phyloP scores from a whole-genome alignment of 352 stramenopile species.

The Globisporangium solare region DNA sequence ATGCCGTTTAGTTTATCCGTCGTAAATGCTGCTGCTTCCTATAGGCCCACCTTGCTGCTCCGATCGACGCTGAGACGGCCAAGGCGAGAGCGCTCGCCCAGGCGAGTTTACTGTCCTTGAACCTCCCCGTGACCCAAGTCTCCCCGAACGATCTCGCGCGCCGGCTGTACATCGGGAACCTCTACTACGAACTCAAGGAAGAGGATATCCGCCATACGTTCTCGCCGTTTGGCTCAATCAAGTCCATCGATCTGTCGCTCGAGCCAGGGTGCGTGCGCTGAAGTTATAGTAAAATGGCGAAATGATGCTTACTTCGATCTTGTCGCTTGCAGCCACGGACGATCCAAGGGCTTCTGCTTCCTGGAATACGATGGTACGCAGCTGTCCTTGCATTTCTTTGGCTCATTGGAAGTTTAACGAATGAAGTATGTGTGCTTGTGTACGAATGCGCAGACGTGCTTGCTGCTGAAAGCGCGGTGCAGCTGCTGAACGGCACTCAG shows the following conservation, averaged over 20 bases:
- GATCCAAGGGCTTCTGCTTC: slow-evolving; percentile 82
- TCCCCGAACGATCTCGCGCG: slow-evolving; percentile 60
- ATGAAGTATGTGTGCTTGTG: background rate
- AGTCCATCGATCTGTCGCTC: slow-evolving; percentile 73
- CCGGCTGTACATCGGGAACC: slow-evolving; percentile 72
- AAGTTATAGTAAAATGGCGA: too few species aligned
- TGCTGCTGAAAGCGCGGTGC: slow-evolving; percentile 68
- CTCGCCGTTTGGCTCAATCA: slow-evolving; percentile 58
- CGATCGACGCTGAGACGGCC: slow-evolving; percentile 50
- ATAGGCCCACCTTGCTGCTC: slow-evolving; percentile 25
- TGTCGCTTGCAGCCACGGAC: slow-evolving; percentile 28
- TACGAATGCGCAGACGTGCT: slow-evolving; percentile 41
- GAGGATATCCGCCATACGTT: slow-evolving; percentile 68
- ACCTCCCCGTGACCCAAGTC: slow-evolving; percentile 37
- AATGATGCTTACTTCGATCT: background rate
- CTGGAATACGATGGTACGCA: slow-evolving; percentile 64
- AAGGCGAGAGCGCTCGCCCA: slow-evolving; percentile 58
- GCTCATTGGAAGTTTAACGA: too few species aligned
- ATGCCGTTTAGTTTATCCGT: slow-evolving; percentile 35
- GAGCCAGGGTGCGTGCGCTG: slow-evolving; percentile 50
- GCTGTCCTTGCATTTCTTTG: background rate
- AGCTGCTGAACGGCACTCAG: slow-evolving; percentile 64
- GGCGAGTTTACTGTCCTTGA: slow-evolving; percentile 63
- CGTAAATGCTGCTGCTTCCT: slow-evolving; percentile 31
- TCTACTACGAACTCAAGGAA: slow-evolving; percentile 83